These are phyloP conservation scores for Globisporangium parvum DNA, from an alignment of 352 stramenopile species.

Conservation along the genomic window DNA sequence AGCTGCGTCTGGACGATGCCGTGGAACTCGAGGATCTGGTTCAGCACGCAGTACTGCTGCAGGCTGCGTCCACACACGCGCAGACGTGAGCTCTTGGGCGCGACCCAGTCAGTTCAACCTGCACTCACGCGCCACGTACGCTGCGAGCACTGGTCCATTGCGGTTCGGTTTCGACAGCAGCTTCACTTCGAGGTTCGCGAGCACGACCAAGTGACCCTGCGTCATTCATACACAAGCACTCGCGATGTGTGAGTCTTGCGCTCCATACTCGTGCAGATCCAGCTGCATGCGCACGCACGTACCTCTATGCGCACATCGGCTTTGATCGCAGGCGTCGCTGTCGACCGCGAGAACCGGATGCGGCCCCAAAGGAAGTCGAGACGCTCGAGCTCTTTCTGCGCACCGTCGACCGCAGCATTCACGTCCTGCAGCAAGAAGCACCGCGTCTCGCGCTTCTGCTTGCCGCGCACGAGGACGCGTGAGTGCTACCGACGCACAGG, in stretches of 20 bases:
- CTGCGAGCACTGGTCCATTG: conserved; percentile 37
- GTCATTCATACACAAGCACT: background rate
- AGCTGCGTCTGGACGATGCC: conserved; percentile 56
- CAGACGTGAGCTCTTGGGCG: no score
- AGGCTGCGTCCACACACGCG: conserved; percentile 24
- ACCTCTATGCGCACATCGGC: conserved; percentile 71
- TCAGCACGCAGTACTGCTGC: conserved; percentile 77
- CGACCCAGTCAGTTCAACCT: no score
- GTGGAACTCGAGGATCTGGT: conserved; percentile 84
- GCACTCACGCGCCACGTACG: conserved; percentile 22
- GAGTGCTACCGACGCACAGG: background rate
- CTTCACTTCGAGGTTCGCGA: conserved; percentile 66
- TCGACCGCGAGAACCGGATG: conserved; percentile 58
- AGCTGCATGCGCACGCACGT: background rate
- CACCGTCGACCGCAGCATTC: conserved; percentile 36
- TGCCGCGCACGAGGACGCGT: background rate
- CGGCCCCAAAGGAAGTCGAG: conserved; percentile 81
- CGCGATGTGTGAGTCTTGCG: background rate
- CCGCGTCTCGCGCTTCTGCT: conserved; percentile 52
- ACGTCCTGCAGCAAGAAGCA: conserved; percentile 59
- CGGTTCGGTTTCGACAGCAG: conserved; percentile 42
- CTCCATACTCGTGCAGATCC: background rate
- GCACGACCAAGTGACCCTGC: conserved; percentile 71
- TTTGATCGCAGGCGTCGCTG: conserved; percentile 42
- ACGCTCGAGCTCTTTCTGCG: conserved; percentile 62